Evolutionary conservation across 75 land plant genomes (phyloP).

Genomic region (Adiantum capillusveneris): DNA sequence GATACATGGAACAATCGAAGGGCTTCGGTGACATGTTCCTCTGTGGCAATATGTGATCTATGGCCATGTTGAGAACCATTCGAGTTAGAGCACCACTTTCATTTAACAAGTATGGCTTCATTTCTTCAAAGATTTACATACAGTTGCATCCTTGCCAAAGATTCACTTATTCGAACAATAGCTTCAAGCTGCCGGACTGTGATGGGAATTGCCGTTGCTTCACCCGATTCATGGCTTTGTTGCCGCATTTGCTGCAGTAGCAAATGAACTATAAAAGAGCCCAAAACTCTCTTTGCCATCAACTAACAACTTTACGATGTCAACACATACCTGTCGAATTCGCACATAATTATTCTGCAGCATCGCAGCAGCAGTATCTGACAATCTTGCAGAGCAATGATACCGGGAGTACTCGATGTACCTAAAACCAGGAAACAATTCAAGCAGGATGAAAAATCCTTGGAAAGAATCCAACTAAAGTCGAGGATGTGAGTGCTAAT

Average conservation of each 20-base stretch:
- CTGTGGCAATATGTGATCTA: slow-evolving; percentile 79
- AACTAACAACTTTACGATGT: background rate
- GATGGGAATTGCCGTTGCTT: slow-evolving; percentile 73
- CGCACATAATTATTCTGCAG: slow-evolving; percentile 75
- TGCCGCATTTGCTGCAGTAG: slow-evolving; percentile 80
- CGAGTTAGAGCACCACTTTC: no score
- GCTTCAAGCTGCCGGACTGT: slow-evolving; percentile 98
- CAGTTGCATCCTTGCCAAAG: slow-evolving; percentile 93
- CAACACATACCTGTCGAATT: slow-evolving; percentile 69
- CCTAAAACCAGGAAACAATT: slow-evolving; percentile 21
- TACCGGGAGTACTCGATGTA: slow-evolving; percentile 74
- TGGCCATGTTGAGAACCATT: background rate
- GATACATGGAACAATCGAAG: slow-evolving; percentile 79
- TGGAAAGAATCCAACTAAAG: background rate
- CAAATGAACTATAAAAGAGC: background rate
- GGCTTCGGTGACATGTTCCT: slow-evolving; percentile 88
- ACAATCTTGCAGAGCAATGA: slow-evolving; percentile 66
- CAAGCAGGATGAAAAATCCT: background rate
- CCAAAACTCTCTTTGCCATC: background rate
- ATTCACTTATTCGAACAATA: slow-evolving; percentile 81
- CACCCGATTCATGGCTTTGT: slow-evolving; percentile 82
- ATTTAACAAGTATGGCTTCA: no score
- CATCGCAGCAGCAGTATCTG: slow-evolving; percentile 70
- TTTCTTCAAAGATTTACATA: slow-evolving; percentile 34
- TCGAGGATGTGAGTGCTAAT: background rate